These are phyloP conservation scores for Colletotrichum paranaense DNA, from an alignment of 2,329 filamentous ascomycete species.

Conservation along the genomic window DNA sequence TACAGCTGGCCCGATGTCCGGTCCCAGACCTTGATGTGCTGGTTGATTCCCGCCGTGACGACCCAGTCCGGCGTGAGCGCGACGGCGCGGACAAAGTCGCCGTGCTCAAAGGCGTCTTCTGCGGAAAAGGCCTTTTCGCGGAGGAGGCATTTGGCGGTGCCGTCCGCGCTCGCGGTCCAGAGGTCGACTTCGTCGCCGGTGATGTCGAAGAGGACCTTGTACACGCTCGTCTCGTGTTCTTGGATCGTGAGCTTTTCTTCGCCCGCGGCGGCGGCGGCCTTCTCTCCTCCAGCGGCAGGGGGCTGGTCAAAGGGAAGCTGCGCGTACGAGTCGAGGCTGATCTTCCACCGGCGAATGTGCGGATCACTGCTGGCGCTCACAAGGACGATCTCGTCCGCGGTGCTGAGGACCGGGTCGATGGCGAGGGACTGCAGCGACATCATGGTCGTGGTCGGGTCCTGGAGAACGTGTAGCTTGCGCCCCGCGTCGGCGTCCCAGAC, in stretches of 20 bases:
- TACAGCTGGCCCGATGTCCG: constrained; percentile 76
- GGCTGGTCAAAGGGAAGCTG: constrained; percentile 62
- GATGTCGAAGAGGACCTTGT: constrained; percentile 79
- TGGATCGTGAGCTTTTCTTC: constrained; percentile 66
- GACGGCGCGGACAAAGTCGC: constrained; percentile 90
- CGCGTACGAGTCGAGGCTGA: constrained; percentile 63
- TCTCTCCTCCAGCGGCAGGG: constrained; percentile 35
- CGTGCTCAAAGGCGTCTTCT: constrained; percentile 81
- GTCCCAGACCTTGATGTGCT: constrained; percentile 94
- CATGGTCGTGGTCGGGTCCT: constrained; percentile 75
- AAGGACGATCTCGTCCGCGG: constrained; percentile 63
- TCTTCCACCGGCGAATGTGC: constrained; percentile 81
- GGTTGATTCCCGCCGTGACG: constrained; percentile 89
- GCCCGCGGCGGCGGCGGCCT: neutral
- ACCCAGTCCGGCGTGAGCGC: constrained; percentile 81
- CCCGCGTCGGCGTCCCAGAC: constrained; percentile 83
- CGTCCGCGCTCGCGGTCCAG: constrained; percentile 95
- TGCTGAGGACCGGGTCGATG: constrained; percentile 75
- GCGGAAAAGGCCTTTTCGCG: constrained; percentile 75
- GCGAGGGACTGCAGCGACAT: constrained; percentile 84
- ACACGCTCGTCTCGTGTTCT: constrained; percentile 92
- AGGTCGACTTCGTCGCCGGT: constrained; percentile 74
- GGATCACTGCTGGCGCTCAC: constrained; percentile 86
- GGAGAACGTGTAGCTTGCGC: constrained; percentile 77
- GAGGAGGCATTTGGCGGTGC: constrained; percentile 83